phyloP scores from a whole-genome alignment of 331 rosid species.

The Acacia pycnantha region DNA sequence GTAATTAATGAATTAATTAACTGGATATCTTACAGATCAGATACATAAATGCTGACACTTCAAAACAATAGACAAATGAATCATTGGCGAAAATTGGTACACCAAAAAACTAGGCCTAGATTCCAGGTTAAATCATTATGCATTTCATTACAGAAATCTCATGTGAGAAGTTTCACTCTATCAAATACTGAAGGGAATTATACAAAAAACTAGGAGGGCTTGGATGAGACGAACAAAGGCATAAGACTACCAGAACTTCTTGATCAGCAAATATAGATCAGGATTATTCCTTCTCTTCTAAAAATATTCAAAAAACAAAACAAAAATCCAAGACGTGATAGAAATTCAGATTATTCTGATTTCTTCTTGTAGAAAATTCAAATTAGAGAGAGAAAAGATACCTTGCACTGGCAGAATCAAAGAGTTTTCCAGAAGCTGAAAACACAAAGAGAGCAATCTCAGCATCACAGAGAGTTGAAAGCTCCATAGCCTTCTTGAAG shows the following conservation, averaged over 20 bases:
- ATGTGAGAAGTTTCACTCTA: neutral
- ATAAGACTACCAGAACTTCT: neutral
- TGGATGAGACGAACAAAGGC: neutral
- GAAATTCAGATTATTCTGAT: neutral
- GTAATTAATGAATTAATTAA: too few relatives aligned
- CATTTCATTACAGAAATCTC: neutral
- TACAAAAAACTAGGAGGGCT: neutral
- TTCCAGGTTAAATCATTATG: neutral
- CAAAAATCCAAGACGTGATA: neutral
- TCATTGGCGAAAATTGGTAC: too few relatives aligned
- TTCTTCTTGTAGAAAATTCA: too few relatives aligned
- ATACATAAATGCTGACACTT: too few relatives aligned
- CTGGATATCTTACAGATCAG: too few relatives aligned
- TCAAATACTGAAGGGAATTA: neutral
- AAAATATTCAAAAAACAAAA: too few relatives aligned
- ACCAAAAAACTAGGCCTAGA: neutral
- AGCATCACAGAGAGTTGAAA: too few relatives aligned
- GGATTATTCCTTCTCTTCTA: too few relatives aligned
- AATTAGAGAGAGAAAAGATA: neutral
- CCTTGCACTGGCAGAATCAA: slow-evolving; percentile 22
- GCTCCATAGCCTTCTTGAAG: too few relatives aligned
- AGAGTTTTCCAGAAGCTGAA: too few relatives aligned
- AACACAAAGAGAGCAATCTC: too few relatives aligned
- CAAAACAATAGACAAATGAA: too few relatives aligned
- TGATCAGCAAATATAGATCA: neutral